Base-by-base conservation (phyloP, 1,139 yeast genomes). In the Diutina rugosa region DNA sequence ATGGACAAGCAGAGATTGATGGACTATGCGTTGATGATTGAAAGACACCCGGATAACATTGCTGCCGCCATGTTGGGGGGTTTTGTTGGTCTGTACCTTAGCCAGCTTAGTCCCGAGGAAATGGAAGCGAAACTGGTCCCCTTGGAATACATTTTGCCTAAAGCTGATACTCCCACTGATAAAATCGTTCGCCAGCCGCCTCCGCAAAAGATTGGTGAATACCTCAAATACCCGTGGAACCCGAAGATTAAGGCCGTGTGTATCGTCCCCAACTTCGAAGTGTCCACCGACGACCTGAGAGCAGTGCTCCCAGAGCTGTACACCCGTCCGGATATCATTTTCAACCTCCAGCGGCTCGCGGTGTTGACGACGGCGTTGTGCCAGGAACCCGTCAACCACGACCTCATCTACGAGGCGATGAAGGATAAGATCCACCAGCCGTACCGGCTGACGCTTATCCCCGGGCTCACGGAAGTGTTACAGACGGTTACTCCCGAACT, bases 1-100 rank as follows among this genome's bases (percentile, higher is more conserved):
- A 81, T 90, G 60, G 74, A 85, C 57, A 91, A 87, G 69, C 84
- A 81, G 63, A 78, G 99, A 63, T 79, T 93, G 84, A 77, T 93
- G 65, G 99, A 93, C 71, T 93, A 88, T 74, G 90, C 97, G 69
- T 78, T 93, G 63, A 88, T 93, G 91, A 91, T 93, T 64, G 99
- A 93, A 73, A 84, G 98, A 67, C 99, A 93, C 66, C 99, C 99
- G 44, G 99, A 93, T 71, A 93, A 93, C 70, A 91, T 93, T 65
- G 91, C 97, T 28, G 99, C 99, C 45, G 97, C 99, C 53, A 90
- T 93, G 97, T 85, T 91, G 82, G 99, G 99, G 58, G 98, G 99
- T 4, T 93, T 93, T 70, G 96, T 91, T 47, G 99, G 99, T 46
- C 89, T 97, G 1, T 93, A 88, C 70, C 78, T 93, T 67, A 82